Conservation (phyloP, 106 monocot species). For the Dendrobium nobile region DNA sequence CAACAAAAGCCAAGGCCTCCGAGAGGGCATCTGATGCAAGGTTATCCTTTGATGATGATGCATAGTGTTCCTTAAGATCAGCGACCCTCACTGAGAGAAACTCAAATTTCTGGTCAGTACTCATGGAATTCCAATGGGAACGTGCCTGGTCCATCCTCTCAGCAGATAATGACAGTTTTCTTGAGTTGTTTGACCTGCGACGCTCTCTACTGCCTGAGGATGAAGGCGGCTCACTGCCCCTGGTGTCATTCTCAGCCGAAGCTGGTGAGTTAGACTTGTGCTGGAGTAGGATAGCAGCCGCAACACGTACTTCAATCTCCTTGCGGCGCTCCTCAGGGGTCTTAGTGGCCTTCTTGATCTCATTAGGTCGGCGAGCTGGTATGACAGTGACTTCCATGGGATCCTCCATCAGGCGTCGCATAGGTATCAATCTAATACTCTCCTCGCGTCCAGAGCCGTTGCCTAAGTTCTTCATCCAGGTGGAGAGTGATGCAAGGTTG, state of each 20-base stretch:
- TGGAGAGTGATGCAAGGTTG: conserved; percentile 71
- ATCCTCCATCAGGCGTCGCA: conserved; percentile 60
- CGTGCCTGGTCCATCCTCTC: conserved; percentile 62
- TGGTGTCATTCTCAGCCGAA: background rate
- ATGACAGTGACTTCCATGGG: conserved; percentile 59
- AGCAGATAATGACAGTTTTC: conserved; percentile 34
- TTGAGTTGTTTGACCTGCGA: conserved; percentile 38
- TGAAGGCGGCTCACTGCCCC: conserved; percentile 8
- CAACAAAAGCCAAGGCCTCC: conserved; percentile 54
- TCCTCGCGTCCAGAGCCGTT: conserved; percentile 44
- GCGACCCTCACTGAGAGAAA: conserved; percentile 43
- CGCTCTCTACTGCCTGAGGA: conserved; percentile 44
- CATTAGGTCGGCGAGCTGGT: conserved; percentile 59
- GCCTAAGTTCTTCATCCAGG: conserved; percentile 62
- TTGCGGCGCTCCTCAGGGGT: conserved; percentile 83
- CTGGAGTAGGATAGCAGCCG: conserved; percentile 71
- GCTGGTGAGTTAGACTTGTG: conserved; percentile 25
- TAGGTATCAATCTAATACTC: conserved; percentile 70
- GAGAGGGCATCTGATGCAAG: conserved; percentile 31
- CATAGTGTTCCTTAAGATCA: conserved; percentile 48
- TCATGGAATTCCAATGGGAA: conserved; percentile 67
- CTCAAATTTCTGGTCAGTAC: conserved; percentile 24
- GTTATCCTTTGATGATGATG: conserved; percentile 40
- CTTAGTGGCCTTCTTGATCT: conserved; percentile 90
- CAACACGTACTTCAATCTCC: conserved; percentile 92